These are phyloP conservation scores for Ogataea paraovalis DNA, from an alignment of 805 yeast genomes.

Conservation along the genomic window DNA sequence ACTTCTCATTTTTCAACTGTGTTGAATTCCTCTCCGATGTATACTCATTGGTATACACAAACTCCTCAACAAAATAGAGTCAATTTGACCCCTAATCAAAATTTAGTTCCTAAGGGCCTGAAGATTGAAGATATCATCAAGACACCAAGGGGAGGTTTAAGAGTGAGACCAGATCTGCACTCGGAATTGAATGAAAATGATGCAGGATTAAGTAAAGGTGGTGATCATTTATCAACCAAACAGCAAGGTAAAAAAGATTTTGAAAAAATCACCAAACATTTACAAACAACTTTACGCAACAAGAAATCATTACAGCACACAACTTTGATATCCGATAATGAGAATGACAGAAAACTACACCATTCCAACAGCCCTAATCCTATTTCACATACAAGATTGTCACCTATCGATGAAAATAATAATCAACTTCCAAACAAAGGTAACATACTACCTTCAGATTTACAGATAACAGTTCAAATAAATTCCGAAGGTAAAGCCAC, in stretches of 20 bases:
- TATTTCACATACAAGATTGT: background rate
- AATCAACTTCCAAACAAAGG: background rate
- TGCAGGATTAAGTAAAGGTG: constrained; percentile 3
- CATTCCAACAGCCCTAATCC: background rate
- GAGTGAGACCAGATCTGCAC: constrained; percentile 9
- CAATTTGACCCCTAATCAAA: constrained; percentile 15
- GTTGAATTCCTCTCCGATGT: constrained; percentile 34
- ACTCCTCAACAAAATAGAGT: constrained; percentile 23
- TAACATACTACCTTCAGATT: constrained; percentile 14
- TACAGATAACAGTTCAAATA: constrained; percentile 21
- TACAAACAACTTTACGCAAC: constrained; percentile 13
- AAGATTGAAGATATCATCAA: constrained; percentile 22
- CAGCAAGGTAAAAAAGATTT: constrained; percentile 3
- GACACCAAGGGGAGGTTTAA: constrained; percentile 15
- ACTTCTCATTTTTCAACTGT: constrained; percentile 30
- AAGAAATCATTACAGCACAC: background rate
- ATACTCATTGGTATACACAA: constrained; percentile 29
- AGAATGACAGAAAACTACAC: background rate
- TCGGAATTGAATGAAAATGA: background rate
- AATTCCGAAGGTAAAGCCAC: constrained; percentile 28
- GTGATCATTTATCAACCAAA: background rate
- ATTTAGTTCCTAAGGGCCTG: constrained; percentile 20
- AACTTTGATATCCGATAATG: background rate
- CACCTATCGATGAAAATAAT: background rate
- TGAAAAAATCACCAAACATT: constrained; percentile 12